phyloP scores from a whole-genome alignment of 2,329 filamentous ascomycete genomes.

The Penicillium sp. region DNA sequence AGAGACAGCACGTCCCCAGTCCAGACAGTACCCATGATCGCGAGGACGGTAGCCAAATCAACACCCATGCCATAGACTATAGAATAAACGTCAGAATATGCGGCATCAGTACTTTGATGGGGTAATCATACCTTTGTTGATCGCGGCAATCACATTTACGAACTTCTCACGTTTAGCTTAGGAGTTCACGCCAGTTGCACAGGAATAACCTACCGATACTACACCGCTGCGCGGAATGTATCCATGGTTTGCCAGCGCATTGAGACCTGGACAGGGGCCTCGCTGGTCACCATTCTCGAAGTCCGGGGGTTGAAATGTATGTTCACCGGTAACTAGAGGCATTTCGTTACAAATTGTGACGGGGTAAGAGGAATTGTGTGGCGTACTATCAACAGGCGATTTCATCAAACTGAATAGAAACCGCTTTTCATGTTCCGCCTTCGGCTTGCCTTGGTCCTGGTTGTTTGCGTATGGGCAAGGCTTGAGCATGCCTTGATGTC shows the following conservation, averaged over 20 bases:
- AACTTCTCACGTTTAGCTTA: constrained; percentile 22
- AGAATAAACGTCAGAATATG: neutral
- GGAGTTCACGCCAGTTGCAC: accelerated
- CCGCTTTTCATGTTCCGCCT: constrained; percentile 21
- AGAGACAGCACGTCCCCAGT: constrained; percentile 54
- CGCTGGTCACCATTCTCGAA: constrained; percentile 39
- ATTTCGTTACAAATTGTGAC: neutral
- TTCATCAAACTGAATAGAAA: constrained; percentile 25
- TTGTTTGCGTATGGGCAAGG: constrained; percentile 23
- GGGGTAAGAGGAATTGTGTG: too few relatives aligned
- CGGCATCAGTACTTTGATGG: too few relatives aligned
- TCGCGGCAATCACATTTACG: constrained; percentile 34
- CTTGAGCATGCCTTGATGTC: constrained; percentile 16
- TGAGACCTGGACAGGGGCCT: constrained; percentile 45
- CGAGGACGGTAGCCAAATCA: constrained; percentile 45
- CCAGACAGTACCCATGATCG: constrained; percentile 51
- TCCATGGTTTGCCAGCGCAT: constrained; percentile 46
- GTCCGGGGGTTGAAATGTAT: constrained; percentile 37
- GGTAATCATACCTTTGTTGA: constrained; percentile 33
- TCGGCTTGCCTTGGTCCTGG: neutral
- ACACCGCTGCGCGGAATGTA: constrained; percentile 46
- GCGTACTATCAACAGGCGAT: constrained; percentile 30
- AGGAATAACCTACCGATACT: constrained; percentile 24
- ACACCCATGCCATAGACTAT: constrained; percentile 52
- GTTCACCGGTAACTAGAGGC: constrained; percentile 34